Base-by-base conservation (phyloP, 1,284 basidiomycete genomes). In the Trichosporon sp. region DNA sequence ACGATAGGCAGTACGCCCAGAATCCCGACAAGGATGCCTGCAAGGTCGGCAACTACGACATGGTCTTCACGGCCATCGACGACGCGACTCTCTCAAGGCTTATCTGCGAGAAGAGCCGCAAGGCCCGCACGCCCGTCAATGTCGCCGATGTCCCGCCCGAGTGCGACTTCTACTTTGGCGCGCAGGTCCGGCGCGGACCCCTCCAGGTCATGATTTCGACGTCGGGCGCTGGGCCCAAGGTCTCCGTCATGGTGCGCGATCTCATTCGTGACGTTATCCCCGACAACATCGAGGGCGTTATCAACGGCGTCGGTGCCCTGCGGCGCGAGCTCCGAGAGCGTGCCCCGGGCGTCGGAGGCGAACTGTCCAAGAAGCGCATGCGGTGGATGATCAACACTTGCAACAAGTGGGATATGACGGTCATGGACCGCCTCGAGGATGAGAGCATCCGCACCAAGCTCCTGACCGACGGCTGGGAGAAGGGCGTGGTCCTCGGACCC, bases 121-220 rank as follows among this genome's bases (percentile, higher is more conserved):
- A 84, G 31, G 84, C 81, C 52, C 85, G 84, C 60, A 89, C 97
- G 59, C 92, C 93, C 3, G 89, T 96, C 67, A 99, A 99, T 80
- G 93, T 95, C 64, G 95, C 96, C 32, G 95, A 99, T 81, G 91
- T 98, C 58, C 96, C 95, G 2, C 87, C 90, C 56, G 86, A 87
- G 63, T 99, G 95, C 83, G 95, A 99, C 81, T 99, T 99, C 77
- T 99, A 96, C 83, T 99, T 99, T 81, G 96, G 96, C 54, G 90
- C 92, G 1, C 90, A 95, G 76, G 88, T 98, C 65, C 88, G 92
- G 36, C 86, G 88, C 67, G 95, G 95, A 0, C 92, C 95, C 0
- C 81, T 99, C 37, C 94, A 97, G 81, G 88, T 97, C 70, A 90
- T 98, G 89, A 89, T 99, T 49, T 95, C 92, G 9, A 99, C 96